These are phyloP conservation scores for Fraxinus angustifolia DNA, from an alignment of 305 asterid genomes.

Conservation along the genomic window DNA sequence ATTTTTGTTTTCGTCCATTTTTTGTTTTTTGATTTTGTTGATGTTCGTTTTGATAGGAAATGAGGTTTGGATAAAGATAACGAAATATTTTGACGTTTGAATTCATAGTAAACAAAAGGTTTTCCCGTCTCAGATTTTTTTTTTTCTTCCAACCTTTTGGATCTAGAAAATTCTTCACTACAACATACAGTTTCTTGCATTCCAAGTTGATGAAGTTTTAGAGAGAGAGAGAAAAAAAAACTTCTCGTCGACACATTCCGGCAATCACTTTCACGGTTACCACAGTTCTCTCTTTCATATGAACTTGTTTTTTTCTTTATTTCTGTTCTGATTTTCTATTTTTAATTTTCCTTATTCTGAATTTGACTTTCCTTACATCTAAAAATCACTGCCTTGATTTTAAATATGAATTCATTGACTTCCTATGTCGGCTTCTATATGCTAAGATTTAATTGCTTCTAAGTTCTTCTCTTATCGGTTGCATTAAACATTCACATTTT, in stretches of 20 bases:
- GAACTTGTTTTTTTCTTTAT: background rate
- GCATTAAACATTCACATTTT: background rate
- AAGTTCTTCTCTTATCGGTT: constrained; percentile 31
- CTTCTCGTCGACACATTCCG: constrained; percentile 3
- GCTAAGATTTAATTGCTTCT: constrained; percentile 23
- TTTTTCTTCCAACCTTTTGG: constrained; percentile 1
- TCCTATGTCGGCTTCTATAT: constrained; percentile 37
- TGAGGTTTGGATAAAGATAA: constrained; percentile 26
- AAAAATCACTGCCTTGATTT: constrained; percentile 25
- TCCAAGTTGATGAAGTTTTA: constrained; percentile 31
- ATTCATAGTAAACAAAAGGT: constrained; percentile 27
- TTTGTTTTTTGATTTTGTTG: background rate
- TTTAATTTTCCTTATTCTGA: background rate
- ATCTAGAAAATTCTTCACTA: constrained; percentile 30
- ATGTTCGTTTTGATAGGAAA: constrained; percentile 19
- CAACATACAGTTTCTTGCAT: constrained; percentile 31
- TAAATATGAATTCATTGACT: constrained; percentile 38
- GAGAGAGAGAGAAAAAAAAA: constrained; percentile 6
- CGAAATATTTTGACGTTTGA: constrained; percentile 37
- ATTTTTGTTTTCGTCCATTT: background rate
- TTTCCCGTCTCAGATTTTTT: background rate
- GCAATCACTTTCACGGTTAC: constrained; percentile 15
- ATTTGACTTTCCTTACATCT: constrained; percentile 15
- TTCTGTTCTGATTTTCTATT: background rate
- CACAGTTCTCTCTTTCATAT: background rate